Evolutionary conservation across 306 rosid species (phyloP), one percentile per base, ranked within the genome.

Genomic region (Cajanus cajan): DNA sequence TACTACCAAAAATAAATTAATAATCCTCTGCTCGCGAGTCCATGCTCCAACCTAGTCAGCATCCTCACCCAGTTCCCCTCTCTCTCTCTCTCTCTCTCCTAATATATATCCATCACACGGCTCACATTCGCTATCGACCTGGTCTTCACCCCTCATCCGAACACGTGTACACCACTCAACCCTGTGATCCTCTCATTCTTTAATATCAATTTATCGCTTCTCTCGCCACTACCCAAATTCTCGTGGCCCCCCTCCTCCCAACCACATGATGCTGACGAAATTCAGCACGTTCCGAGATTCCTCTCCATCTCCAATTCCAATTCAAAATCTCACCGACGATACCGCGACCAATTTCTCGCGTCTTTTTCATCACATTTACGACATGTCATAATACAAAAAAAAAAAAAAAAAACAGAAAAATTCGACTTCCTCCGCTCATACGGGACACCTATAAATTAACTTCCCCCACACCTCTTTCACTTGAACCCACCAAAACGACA

Each of bases 381-480:
- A 37, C 47, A 39, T 16, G 48, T 2, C 22, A 4, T 37, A 34
- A 1, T 8, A 5, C 39, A 59, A n/a, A 11, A n/a, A n/a, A n/a
- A n/a, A n/a, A n/a, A n/a, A n/a, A n/a, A n/a, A 37, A 36, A 28
- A 19, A 4, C 31, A 6, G 4, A 39, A 19, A 40, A 19, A 5
- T 39, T 39, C 6, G 21, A 22, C 13, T 15, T 21, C 39, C 78
- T 89, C 94, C 86, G 12, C 16, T 2, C 6, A 6, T 64, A 11
- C 74, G 64, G 88, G 87, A 69, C 94, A 78, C 79, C 91, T 88
- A 90, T 90, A 88, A 82, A 87, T 79, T 1, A 40, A 34, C 65
- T 44, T 6, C 33, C 57, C 6, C 21, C 19, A 31, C 66, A 44
- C 73, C 55, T 48, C 62, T 34, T 21, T 80, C 52, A 44, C 81